These are phyloP conservation scores for Neurospora sp. DNA, from an alignment of 495 filamentous ascomycete species.

Conservation along the genomic window DNA sequence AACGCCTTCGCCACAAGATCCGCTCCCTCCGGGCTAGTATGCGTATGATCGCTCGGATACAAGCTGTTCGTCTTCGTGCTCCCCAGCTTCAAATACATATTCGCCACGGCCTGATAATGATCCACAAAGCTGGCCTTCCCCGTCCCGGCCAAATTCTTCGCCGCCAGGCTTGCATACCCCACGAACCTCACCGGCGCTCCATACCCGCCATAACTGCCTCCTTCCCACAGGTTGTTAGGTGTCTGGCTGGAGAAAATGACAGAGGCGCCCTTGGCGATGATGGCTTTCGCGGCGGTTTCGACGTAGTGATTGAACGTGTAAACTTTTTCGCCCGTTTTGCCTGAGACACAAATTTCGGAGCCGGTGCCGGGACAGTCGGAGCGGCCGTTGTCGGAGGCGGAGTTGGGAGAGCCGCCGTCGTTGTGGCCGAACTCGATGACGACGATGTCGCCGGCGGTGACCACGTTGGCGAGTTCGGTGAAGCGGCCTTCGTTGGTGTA, in stretches of 20 bases:
- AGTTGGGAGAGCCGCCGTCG: constrained; percentile 48
- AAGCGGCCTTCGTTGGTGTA: constrained; percentile 54
- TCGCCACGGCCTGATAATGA: constrained; percentile 47
- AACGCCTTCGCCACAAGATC: constrained; percentile 51
- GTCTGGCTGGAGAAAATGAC: constrained; percentile 55
- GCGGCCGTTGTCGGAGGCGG: constrained; percentile 48
- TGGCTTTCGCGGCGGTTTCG: constrained; percentile 37
- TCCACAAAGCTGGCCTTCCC: constrained; percentile 46
- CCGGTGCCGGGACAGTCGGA: constrained; percentile 47
- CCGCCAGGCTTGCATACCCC: constrained; percentile 44
- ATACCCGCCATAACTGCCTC: constrained; percentile 33
- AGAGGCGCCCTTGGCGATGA: constrained; percentile 51
- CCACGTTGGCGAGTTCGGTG: constrained; percentile 36
- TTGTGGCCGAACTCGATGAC: constrained; percentile 60
- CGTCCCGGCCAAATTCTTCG: constrained; percentile 23
- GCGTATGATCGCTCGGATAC: constrained; percentile 55
- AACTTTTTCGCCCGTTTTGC: constrained; percentile 42
- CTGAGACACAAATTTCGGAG: constrained; percentile 41
- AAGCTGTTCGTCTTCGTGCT: constrained; percentile 35
- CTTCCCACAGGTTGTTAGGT: constrained; percentile 55
- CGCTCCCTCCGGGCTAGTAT: constrained; percentile 51
- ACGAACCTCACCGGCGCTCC: constrained; percentile 40
- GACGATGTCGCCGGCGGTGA: constrained; percentile 45
- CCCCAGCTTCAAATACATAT: constrained; percentile 40
- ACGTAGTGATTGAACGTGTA: constrained; percentile 42